Conservation (phyloP, 164 flowering plant species). For the Vitis cinerea region DNA sequence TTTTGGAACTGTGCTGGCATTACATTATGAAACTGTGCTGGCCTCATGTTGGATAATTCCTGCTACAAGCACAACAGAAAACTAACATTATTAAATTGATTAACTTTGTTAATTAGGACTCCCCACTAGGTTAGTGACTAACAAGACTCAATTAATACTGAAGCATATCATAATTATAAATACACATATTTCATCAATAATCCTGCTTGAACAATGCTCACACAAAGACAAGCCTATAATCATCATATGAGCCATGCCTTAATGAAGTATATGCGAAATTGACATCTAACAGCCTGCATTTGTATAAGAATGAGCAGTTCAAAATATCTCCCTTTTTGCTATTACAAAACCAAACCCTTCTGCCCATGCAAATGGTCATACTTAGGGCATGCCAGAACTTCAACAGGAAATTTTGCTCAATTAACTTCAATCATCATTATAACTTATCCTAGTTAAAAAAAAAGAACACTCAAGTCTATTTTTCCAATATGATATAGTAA, state of each 20-base stretch:
- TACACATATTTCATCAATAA: no score
- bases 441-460: not conserved
- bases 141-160: not conserved
- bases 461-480: not conserved
- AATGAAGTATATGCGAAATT: not conserved
- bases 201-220: no score
- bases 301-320: not conserved
- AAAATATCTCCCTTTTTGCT: no score
- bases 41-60: conserved; percentile 23
- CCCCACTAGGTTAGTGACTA: no score
- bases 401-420: no score
- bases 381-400: no score
- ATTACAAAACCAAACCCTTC: no score
- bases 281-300: not conserved
- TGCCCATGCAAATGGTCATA: no score
- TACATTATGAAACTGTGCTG: conserved; percentile 19
- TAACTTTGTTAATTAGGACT: no score
- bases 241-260: not conserved
- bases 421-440: no score
- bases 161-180: no score
- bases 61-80: conserved; percentile 9
- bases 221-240: not conserved
- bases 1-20: conserved; percentile 24
- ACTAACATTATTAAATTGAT: no score
- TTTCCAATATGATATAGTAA: not conserved